phyloP scores from a whole-genome alignment of 2,329 filamentous ascomycete species.

The Cercospora sojina region DNA sequence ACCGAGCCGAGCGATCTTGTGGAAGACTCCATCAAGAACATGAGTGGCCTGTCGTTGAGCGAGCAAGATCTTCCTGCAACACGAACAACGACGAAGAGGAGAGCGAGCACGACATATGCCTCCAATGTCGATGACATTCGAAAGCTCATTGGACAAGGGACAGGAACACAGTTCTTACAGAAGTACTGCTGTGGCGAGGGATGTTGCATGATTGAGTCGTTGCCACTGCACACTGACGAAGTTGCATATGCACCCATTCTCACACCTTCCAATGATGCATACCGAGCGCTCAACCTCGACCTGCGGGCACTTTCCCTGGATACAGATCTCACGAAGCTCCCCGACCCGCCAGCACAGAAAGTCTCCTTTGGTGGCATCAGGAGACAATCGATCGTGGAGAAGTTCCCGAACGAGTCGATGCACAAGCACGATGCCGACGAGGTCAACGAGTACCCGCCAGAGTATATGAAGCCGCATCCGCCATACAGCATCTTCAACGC shows the following conservation, averaged over 20 bases:
- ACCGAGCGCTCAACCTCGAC: slow-evolving; percentile 72
- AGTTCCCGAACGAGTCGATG: slow-evolving; percentile 50
- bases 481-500: slow-evolving; percentile 90
- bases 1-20: slow-evolving; percentile 39
- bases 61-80: slow-evolving; percentile 18
- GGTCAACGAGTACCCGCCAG: slow-evolving; percentile 67
- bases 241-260: slow-evolving; percentile 50
- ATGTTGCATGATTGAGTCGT: slow-evolving; percentile 60
- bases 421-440: slow-evolving; percentile 42
- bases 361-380: slow-evolving; percentile 51
- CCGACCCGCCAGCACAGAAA: slow-evolving; percentile 71
- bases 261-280: slow-evolving; percentile 79
- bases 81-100: slow-evolving; percentile 30
- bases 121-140: slow-evolving; percentile 57
- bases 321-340: slow-evolving; percentile 68
- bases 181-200: slow-evolving; percentile 65
- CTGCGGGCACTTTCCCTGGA: slow-evolving; percentile 70
- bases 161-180: slow-evolving; percentile 59
- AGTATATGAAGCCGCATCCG: slow-evolving; percentile 90
- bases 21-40: slow-evolving; percentile 24
- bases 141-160: slow-evolving; percentile 56
- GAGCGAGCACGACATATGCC: slow-evolving; percentile 45
- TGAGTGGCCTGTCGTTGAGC: slow-evolving; percentile 21
- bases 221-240: slow-evolving; percentile 50
- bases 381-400: slow-evolving; percentile 52